Percentiles rank a stretch among this genome's conserved stretches.
phyloP scores from a whole-genome alignment of 2,329 filamentous ascomycete species.

The Emmonsiellopsis sp. region DNA sequence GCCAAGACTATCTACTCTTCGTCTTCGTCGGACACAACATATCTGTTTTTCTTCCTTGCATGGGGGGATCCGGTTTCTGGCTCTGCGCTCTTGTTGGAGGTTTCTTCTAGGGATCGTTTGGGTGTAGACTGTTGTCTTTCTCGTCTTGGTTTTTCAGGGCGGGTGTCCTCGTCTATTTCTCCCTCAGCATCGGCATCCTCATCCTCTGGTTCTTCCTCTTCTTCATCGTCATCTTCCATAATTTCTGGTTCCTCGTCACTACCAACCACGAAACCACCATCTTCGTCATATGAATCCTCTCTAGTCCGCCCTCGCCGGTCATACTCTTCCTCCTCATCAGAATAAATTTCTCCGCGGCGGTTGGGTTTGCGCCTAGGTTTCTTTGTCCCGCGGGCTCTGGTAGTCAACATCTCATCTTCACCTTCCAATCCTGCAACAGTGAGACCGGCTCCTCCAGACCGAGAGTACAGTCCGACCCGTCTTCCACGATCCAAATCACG shows the following conservation, averaged over 20 bases:
- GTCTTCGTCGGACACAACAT: constrained; percentile 40
- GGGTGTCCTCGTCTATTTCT: constrained; percentile 27
- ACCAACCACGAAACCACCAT: constrained; percentile 63
- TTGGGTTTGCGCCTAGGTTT: constrained; percentile 30
- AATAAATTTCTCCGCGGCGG: constrained; percentile 39
- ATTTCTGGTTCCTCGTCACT: constrained; percentile 41
- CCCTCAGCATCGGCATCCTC: constrained; percentile 38
- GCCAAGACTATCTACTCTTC: constrained; percentile 18
- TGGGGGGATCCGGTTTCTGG: constrained; percentile 22
- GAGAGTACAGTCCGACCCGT: constrained; percentile 33
- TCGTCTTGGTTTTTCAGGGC: constrained; percentile 15
- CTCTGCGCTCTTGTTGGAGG: constrained; percentile 11
- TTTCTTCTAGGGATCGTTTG: constrained; percentile 12
- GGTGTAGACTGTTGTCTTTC: constrained; percentile 18
- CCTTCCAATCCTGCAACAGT: constrained; percentile 50
- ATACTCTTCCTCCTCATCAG: constrained; percentile 41
- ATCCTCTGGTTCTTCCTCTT: constrained; percentile 33
- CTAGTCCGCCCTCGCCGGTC: constrained; percentile 41
- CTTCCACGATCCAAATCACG: constrained; percentile 47
- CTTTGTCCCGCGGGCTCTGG: constrained; percentile 26
- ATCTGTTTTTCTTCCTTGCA: constrained; percentile 37
- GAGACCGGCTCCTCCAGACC: constrained; percentile 41
- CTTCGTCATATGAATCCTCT: constrained; percentile 74
- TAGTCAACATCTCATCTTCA: constrained; percentile 40
- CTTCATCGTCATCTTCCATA: constrained; percentile 33